Conservation (phyloP, 2,329 filamentous ascomycete genomes). For the Colletotrichum filicis region DNA sequence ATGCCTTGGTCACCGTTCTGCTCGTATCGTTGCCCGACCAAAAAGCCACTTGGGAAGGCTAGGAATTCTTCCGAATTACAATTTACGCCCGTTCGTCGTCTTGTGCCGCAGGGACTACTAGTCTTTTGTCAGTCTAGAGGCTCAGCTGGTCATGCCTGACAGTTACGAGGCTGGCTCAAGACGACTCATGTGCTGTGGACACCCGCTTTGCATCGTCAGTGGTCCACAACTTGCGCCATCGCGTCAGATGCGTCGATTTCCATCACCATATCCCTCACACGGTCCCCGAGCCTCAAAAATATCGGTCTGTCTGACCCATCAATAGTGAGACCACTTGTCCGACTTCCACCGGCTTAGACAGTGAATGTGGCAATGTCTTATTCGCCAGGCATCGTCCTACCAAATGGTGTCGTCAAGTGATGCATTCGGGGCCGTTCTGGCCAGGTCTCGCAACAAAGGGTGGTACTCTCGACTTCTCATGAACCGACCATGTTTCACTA, state of each 20-base stretch:
- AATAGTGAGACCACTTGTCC: not conserved
- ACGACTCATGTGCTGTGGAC: not conserved
- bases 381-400: not conserved
- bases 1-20: no score
- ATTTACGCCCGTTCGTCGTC: no score
- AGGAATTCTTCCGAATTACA: no score
- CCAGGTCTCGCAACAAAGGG: not conserved
- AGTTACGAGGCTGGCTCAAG: no score
- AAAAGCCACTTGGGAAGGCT: no score
- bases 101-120: no score
- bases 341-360: no score
- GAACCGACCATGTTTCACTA: not conserved
- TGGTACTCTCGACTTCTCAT: not conserved
- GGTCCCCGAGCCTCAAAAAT: not conserved
- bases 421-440: not conserved
- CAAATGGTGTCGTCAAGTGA: not conserved
- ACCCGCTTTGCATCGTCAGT: not conserved
- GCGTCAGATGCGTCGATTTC: not conserved
- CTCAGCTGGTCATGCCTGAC: no score
- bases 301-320: not conserved
- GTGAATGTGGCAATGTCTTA: not conserved
- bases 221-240: not conserved
- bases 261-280: not conserved
- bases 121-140: no score
- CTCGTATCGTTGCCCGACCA: no score